Conservation (phyloP, 176 grass and related monocot genomes). For the sorghum (Sorghum bicolor) region Sorghum_bicolor_NCBIv3 NC_012870.2:73504501-73505000, state of each 20-base stretch:
- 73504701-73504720: background rate
- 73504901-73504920: constrained; percentile 77
- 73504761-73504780: background rate
- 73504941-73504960: constrained; percentile 73
- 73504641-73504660: background rate
- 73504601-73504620: background rate
- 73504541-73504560: too few species aligned
- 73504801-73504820: constrained; percentile 7
- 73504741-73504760: background rate
- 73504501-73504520: too few species aligned
- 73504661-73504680: background rate
- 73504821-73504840: background rate
- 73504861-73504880: constrained; percentile 72
- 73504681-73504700: background rate
- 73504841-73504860: background rate
- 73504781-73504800: background rate
- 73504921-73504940: constrained; percentile 64
- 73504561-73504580: too few species aligned
- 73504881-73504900: constrained; percentile 65
- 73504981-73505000: constrained; percentile 3
- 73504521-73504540: too few species aligned
- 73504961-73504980: constrained; percentile 52
- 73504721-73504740: background rate
- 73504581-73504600: background rate
- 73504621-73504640: background rate